phyloP scores from a whole-genome alignment of 169 alveolate species.

The Eimeria maxima region DNA sequence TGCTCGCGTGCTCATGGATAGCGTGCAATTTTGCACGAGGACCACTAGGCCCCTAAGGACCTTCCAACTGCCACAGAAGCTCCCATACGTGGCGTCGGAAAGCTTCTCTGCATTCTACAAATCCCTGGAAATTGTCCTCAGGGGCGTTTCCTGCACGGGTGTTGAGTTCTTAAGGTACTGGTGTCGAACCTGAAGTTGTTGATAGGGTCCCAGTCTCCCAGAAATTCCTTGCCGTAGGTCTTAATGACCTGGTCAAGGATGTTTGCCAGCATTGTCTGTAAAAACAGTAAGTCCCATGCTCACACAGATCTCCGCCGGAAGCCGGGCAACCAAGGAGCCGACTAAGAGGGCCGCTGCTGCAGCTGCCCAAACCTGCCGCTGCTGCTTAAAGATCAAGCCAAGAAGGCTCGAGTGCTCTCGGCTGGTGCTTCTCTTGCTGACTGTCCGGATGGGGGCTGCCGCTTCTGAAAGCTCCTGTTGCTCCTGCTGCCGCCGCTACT shows the following conservation, averaged over 20 bases:
- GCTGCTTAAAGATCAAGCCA: background rate
- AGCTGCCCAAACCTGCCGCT: background rate
- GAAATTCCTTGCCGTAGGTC: conserved; percentile 88
- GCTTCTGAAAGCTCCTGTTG: background rate
- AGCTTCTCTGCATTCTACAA: background rate
- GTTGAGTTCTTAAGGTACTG: background rate
- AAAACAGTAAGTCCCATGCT: conserved; percentile 16
- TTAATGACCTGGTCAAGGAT: conserved; percentile 87
- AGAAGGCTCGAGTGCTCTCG: background rate
- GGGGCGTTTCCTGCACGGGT: background rate
- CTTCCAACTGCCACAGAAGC: background rate
- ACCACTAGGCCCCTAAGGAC: background rate
- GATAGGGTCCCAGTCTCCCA: conserved; percentile 90
- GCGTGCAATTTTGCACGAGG: background rate
- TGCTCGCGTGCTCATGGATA: background rate
- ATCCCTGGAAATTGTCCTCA: background rate
- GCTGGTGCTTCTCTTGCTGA: background rate
- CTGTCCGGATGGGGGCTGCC: background rate
- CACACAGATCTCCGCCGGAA: background rate
- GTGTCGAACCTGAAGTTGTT: conserved; percentile 83
- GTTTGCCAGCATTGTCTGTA: conserved; percentile 83
- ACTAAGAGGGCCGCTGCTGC: background rate
- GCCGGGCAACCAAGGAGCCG: background rate
- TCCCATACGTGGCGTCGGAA: background rate
- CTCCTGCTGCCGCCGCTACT: background rate